A percentile compares a stretch with the other conserved stretches of the same genome.
Evolutionary conservation across 805 yeast genomes (phyloP).

Genomic region (Metschnikowia vanudenii): DNA sequence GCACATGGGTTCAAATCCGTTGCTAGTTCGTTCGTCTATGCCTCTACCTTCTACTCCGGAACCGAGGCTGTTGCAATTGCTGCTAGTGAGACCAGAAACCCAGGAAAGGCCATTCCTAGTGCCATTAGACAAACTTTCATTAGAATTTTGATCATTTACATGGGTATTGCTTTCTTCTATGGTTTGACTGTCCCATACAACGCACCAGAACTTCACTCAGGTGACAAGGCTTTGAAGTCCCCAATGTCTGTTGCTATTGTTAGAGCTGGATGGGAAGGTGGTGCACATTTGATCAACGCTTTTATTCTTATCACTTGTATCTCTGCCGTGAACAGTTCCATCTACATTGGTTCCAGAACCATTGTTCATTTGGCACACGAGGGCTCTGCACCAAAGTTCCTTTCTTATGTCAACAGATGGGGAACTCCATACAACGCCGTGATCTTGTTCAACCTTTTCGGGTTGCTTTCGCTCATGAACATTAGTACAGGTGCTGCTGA

Average conservation of each 20-base stretch:
- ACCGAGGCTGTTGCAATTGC: conserved; percentile 57
- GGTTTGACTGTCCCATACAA: conserved; percentile 61
- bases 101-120: conserved; percentile 53
- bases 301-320: conserved; percentile 62
- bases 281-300: conserved; percentile 57
- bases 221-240: conserved; percentile 41
- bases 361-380: conserved; percentile 62
- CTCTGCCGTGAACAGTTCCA: conserved; percentile 67
- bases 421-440: conserved; percentile 70
- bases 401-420: conserved; percentile 49
- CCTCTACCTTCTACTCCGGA: conserved; percentile 60
- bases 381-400: conserved; percentile 57
- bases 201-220: conserved; percentile 43
- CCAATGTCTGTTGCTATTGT: conserved; percentile 41
- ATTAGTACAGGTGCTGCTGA: conserved; percentile 56
- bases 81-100: conserved; percentile 63
- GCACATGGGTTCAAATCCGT: conserved; percentile 52
- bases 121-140: conserved; percentile 57
- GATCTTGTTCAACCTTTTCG: conserved; percentile 51
- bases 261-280: conserved; percentile 43
- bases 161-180: conserved; percentile 53
- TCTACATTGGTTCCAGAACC: conserved; percentile 68
- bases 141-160: conserved; percentile 52
- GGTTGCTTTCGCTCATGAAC: conserved; percentile 56
- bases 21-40: conserved; percentile 56